Evolutionary conservation across 1,284 basidiomycete species (phyloP), one percentile per base, ranked within the genome.

Genomic region (Malassezia nana): DNA sequence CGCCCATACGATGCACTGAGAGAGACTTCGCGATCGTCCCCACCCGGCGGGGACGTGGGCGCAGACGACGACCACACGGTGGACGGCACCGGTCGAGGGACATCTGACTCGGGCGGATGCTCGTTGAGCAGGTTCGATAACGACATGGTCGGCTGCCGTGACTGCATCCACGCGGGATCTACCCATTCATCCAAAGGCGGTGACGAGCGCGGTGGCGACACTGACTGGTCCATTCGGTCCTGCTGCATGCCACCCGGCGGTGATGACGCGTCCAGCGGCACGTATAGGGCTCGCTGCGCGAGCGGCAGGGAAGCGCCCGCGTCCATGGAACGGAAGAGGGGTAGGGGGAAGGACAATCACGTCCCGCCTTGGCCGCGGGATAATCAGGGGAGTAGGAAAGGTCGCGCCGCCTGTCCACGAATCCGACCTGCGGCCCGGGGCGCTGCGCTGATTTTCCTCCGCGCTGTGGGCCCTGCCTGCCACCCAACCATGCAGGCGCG

Each of bases 51-150:
- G 24, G 45, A 35, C 24, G 31, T 26, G 18, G 30, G 33, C 20
- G 45, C 18, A 30, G 33, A 30, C 15, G 20, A 30, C 24, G 43
- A 24, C 40, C 40, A 42, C 29, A 29, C 30, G 10, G 24, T 24
- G n/a, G 43, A 24, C 20, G 26, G 13, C 24, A 16, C 43, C 30
- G 20, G 26, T 6, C n/a, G 43, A 4, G 43, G 28, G 29, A 2
- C 28, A 8, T 47, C 45, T 7, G 31, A 8, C 20, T 13, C 18
- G 6, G 30, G 30, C 20, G 25, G 26, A 28, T 50, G 46, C 8
- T 51, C 42, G 33, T 56, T 56, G 8, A 56, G 41, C 8, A 56
- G 46, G 40, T 40, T 56, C 5, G 54, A 56, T 15, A 56, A 32
- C 2, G 54, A 33, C 54, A 56, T 56, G 15, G 46, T 40, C 4